These are phyloP conservation scores for Botrytis sinoallii DNA, from an alignment of 2,329 filamentous ascomycete genomes.

Conservation along the genomic window DNA sequence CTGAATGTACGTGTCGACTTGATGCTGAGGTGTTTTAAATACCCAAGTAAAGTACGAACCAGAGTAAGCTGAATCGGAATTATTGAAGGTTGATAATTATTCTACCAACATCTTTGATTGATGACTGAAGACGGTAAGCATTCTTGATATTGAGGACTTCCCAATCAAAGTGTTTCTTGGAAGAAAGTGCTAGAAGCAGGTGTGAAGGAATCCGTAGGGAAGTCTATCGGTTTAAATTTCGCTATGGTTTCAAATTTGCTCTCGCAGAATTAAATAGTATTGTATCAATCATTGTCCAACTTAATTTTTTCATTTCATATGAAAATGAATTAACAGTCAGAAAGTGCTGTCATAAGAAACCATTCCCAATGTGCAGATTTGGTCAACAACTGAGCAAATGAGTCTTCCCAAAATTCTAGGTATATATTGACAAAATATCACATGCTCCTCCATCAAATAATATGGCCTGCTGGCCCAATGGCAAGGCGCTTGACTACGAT, in stretches of 20 bases:
- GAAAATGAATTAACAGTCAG: not conserved
- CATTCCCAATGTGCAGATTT: not conserved
- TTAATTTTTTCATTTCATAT: not conserved
- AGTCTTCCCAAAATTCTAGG: rapidly evolving
- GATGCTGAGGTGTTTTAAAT: not conserved
- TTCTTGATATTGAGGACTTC: not conserved
- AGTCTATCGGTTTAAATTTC: not conserved
- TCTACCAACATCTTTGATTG: not conserved
- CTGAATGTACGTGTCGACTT: not conserved
- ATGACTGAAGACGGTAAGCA: not conserved
- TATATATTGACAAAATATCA: rapidly evolving
- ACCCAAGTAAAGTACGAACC: not conserved
- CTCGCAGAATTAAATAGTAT: not conserved
- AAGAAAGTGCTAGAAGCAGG: not conserved
- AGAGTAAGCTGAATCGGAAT: not conserved
- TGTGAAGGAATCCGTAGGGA: not conserved
- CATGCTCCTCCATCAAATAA: rapidly evolving
- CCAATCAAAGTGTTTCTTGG: not conserved
- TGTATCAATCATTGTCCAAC: not conserved
- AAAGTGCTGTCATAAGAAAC: not conserved
- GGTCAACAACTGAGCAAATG: not conserved
- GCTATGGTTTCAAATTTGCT: not conserved
- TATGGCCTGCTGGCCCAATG: conserved; percentile 42
- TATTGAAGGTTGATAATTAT: not conserved
- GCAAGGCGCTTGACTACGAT: conserved; percentile 49